These are phyloP conservation scores for Westerdykella aurantiaca DNA, from an alignment of 2,329 filamentous ascomycete genomes.

Conservation along the genomic window DNA sequence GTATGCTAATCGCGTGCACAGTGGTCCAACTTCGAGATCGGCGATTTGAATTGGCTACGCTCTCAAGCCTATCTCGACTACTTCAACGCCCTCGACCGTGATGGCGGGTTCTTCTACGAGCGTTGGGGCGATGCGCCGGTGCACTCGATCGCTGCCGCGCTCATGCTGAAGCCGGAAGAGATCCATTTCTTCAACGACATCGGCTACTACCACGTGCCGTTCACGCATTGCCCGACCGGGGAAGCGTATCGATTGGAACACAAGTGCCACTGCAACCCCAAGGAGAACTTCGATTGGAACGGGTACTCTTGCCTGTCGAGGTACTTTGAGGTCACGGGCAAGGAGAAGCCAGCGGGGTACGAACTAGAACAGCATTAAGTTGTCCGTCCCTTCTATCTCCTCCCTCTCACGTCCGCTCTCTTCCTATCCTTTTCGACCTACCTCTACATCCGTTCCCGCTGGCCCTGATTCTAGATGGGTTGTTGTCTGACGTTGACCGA, in stretches of 20 bases:
- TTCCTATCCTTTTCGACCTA: background rate
- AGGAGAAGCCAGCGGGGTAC: conserved; percentile 80
- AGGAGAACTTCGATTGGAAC: conserved; percentile 99
- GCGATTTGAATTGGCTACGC: conserved; percentile 87
- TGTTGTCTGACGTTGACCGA: conserved; percentile 23
- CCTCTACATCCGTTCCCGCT: no score
- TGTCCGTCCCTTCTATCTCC: conserved; percentile 7
- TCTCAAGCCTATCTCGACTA: conserved; percentile 84
- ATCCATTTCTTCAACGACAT: conserved; percentile 99
- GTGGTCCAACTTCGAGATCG: conserved; percentile 99
- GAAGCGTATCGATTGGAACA: conserved; percentile 78
- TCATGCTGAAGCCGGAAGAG: conserved; percentile 86
- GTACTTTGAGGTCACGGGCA: conserved; percentile 76
- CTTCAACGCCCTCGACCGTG: conserved; percentile 79
- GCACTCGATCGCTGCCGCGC: conserved; percentile 87
- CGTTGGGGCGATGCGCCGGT: conserved; percentile 97
- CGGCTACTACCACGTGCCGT: conserved; percentile 95
- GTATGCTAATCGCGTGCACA: conserved; percentile 37
- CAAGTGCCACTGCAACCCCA: conserved; percentile 90
- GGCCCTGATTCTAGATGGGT: background rate
- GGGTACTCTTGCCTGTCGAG: conserved; percentile 83
- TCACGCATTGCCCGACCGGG: conserved; percentile 92
- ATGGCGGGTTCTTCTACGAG: conserved; percentile 98
- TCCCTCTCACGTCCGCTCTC: background rate
- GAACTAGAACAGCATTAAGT: conserved; percentile 56